These are phyloP conservation scores for Pholiota microspora DNA, from an alignment of 768 basidiomycete genomes.

Conservation along the genomic window DNA sequence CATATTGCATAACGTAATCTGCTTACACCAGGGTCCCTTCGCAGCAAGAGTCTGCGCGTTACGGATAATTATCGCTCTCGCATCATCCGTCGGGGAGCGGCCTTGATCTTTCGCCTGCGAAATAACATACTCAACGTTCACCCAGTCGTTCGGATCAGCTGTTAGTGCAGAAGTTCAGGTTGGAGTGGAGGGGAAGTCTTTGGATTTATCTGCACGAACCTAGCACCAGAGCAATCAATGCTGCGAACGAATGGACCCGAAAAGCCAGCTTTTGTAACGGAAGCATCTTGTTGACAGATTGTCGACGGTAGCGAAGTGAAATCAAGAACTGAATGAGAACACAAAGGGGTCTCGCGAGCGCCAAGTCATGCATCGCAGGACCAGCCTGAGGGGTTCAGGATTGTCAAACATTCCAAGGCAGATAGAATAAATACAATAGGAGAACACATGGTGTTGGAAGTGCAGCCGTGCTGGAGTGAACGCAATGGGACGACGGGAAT, in stretches of 20 bases:
- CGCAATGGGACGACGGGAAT: background rate
- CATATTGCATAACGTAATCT: background rate
- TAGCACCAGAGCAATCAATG: background rate
- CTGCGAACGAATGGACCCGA: background rate
- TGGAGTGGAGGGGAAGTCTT: background rate
- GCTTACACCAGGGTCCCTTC: conserved; percentile 30
- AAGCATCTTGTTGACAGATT: background rate
- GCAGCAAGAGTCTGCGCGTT: conserved; percentile 35
- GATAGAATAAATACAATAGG: background rate
- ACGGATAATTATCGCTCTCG: conserved; percentile 32
- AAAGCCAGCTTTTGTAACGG: background rate
- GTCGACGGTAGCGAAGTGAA: background rate
- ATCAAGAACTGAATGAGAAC: background rate
- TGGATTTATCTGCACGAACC: background rate
- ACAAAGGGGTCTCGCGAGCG: background rate
- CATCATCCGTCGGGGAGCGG: conserved; percentile 25
- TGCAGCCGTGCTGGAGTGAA: background rate
- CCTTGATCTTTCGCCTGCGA: conserved; percentile 20
- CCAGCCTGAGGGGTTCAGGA: background rate
- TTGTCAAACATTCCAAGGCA: no score
- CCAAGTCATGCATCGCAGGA: background rate
- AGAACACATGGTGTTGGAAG: background rate
- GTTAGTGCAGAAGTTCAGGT: background rate
- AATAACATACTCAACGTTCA: conserved; percentile 42
- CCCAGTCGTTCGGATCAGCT: conserved; percentile 52